Evolutionary conservation across 2,329 filamentous ascomycete species (phyloP), one percentile per base, ranked within the genome.

Genomic region (Sordariomycetes sp.): DNA sequence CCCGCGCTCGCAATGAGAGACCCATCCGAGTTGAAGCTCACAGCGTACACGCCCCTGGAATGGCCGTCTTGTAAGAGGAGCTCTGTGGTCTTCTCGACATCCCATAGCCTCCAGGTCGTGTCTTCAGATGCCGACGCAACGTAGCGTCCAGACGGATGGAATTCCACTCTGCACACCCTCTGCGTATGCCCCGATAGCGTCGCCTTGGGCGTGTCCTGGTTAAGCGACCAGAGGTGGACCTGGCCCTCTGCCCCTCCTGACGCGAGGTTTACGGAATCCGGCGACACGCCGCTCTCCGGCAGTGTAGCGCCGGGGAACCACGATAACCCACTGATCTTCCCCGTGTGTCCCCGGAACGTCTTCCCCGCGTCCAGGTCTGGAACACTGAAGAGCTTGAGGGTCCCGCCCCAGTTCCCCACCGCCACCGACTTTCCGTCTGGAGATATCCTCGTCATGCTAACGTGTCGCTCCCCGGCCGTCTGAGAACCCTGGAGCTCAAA

Each of bases 21-120:
- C 1, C 94, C 94, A 66, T 99, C 94, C 0, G 80, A 80, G 68
- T 95, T 96, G 74, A 97, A 97, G 65, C 84, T 84, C 55, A 97
- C 81, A 0, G 90, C 81, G 65, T 94, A 97, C 13, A 97, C 94
- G 60, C 95, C 94, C 57, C 92, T 84, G 10, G 90, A 95, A 69
- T 99, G 94, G 1, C 94, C 94, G 72, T 97, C 92, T 69, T 99
- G 94, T 1, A 95, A 77, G 1, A 95, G 76, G 1, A 97, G 73
- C 66, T 97, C 91, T 2, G 85, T 85, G 0, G 84, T 89, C 0
- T 87, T 94, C 63, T 89, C 85, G 0, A 97, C 83, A 67, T 97
- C 92, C 92, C 94, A 99, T 36, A 99, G 76, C 52, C 92, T 84
- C 94, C 94, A 99, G 0, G 94, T 96, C 2, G 90, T 96, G 67